Evolutionary conservation across 768 basidiomycete species (phyloP).

Genomic region (Amanita rimosa): DNA sequence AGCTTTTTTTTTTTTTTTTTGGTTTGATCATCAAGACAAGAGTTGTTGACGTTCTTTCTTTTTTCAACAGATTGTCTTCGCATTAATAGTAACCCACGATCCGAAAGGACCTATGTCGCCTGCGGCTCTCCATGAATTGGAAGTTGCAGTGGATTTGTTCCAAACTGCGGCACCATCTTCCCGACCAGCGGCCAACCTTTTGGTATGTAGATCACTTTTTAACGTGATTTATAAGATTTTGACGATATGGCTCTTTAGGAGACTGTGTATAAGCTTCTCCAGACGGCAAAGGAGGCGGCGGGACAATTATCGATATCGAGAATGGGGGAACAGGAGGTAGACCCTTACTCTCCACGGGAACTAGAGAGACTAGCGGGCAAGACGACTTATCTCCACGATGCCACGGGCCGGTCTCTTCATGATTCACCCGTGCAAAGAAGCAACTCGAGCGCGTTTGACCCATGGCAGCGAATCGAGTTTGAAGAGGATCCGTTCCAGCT

Average conservation of each 20-base stretch:
- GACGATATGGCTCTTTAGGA: constrained; percentile 17
- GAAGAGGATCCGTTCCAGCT: constrained; percentile 6
- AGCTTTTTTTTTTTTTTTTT: background rate
- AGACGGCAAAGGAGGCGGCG: constrained; percentile 31
- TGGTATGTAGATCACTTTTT: constrained; percentile 28
- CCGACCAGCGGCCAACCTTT: constrained; percentile 31
- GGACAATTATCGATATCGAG: constrained; percentile 14
- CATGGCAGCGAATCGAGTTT: background rate
- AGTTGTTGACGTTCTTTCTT: background rate
- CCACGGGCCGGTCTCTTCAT: constrained; percentile 8
- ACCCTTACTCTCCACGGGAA: constrained; percentile 27
- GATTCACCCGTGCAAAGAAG: background rate
- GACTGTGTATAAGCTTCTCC: constrained; percentile 27
- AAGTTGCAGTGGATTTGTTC: constrained; percentile 31
- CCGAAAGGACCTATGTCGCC: constrained; percentile 36
- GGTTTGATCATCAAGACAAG: too few species aligned
- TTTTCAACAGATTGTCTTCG: constrained; percentile 58
- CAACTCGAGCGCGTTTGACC: background rate
- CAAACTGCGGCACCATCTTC: constrained; percentile 33
- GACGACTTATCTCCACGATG: constrained; percentile 18
- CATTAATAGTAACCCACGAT: constrained; percentile 38
- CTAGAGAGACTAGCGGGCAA: constrained; percentile 46
- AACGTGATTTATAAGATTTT: background rate
- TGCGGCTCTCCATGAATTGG: constrained; percentile 37
- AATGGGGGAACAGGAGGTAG: constrained; percentile 12